Conservation (phyloP, 2,329 filamentous ascomycete genomes). For the Trichophyton verrucosum region DNA sequence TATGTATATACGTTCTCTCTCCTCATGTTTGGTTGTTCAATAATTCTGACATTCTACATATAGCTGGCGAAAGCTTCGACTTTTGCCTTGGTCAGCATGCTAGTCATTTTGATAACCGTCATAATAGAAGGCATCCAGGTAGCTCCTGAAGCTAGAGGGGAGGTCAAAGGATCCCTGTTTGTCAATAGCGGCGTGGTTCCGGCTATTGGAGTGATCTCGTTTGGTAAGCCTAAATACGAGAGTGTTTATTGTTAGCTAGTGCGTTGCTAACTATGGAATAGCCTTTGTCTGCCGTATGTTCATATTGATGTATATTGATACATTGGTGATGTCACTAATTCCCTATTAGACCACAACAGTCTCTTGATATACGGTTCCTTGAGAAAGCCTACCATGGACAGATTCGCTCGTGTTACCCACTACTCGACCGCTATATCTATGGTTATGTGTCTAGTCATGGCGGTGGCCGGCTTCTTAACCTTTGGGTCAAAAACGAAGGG, state of each 20-base stretch:
- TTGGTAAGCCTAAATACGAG: slow-evolving; percentile 48
- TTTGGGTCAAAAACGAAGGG: slow-evolving; percentile 87
- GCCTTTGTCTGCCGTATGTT: slow-evolving; percentile 54
- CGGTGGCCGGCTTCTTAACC: slow-evolving; percentile 75
- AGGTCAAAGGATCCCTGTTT: slow-evolving; percentile 57
- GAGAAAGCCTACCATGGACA: slow-evolving; percentile 85
- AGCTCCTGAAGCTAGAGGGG: slow-evolving; percentile 57
- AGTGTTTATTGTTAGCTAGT: not conserved
- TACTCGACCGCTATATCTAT: slow-evolving; percentile 84
- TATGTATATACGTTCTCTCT: slow-evolving; percentile 30
- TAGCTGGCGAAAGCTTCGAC: slow-evolving; percentile 93
- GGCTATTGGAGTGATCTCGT: slow-evolving; percentile 94
- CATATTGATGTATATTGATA: not conserved
- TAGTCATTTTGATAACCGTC: slow-evolving; percentile 76
- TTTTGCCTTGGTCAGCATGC: slow-evolving; percentile 84
- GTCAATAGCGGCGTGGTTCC: slow-evolving; percentile 85
- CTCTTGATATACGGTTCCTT: slow-evolving; percentile 95
- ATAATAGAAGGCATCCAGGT: slow-evolving; percentile 70
- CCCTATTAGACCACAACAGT: slow-evolving; percentile 68
- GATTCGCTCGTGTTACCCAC: slow-evolving; percentile 86
- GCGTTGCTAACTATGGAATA: slow-evolving; percentile 26
- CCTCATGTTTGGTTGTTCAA: not conserved
- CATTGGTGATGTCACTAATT: slow-evolving; percentile 11
- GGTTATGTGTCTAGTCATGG: slow-evolving; percentile 81
- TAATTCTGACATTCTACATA: slow-evolving; percentile 19